phyloP scores from a whole-genome alignment of 1,139 yeast genomes.

The Diutina sp. region DNA sequence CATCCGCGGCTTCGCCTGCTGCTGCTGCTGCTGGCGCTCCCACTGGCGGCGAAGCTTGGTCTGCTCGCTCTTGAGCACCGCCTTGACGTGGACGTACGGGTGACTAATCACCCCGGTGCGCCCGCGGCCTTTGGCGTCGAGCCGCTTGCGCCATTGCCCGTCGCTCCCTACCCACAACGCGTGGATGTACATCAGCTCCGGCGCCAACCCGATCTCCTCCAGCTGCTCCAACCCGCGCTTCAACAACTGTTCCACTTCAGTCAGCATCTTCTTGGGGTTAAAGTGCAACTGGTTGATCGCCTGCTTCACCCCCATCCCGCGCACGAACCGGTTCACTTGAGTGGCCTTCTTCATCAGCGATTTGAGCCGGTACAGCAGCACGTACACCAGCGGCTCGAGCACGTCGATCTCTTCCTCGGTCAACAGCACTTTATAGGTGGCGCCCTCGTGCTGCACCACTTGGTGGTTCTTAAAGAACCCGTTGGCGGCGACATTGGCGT shows the following conservation, averaged over 20 bases:
- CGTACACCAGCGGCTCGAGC: slow-evolving; percentile 74
- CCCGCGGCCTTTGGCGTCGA: slow-evolving; percentile 88
- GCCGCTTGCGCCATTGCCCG: slow-evolving; percentile 57
- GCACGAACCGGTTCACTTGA: slow-evolving; percentile 60
- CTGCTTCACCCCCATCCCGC: slow-evolving; percentile 54
- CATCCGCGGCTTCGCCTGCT: slow-evolving; percentile 31
- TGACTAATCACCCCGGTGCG: slow-evolving; percentile 71
- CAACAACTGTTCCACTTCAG: slow-evolving; percentile 67
- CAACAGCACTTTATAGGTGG: slow-evolving; percentile 42
- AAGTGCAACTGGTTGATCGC: slow-evolving; percentile 94
- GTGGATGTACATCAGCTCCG: slow-evolving; percentile 55
- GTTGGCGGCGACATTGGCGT: slow-evolving; percentile 43
- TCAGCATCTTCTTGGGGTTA: slow-evolving; percentile 65
- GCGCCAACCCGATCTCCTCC: slow-evolving; percentile 41
- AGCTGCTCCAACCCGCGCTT: slow-evolving; percentile 67
- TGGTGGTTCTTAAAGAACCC: slow-evolving; percentile 70
- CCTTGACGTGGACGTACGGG: slow-evolving; percentile 70
- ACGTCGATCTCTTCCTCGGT: slow-evolving; percentile 56
- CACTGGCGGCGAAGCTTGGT: slow-evolving; percentile 49
- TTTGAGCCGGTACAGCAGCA: slow-evolving; percentile 69
- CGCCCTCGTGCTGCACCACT: slow-evolving; percentile 32
- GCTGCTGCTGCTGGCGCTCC: slow-evolving; percentile 36
- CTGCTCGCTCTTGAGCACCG: slow-evolving; percentile 53
- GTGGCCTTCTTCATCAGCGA: slow-evolving; percentile 85
- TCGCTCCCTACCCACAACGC: slow-evolving; percentile 92